A percentile compares a stretch with the other conserved stretches of the same genome.
These are phyloP conservation scores for Neurospora sp. DNA, from an alignment of 495 filamentous ascomycete genomes.

Conservation along the genomic window DNA sequence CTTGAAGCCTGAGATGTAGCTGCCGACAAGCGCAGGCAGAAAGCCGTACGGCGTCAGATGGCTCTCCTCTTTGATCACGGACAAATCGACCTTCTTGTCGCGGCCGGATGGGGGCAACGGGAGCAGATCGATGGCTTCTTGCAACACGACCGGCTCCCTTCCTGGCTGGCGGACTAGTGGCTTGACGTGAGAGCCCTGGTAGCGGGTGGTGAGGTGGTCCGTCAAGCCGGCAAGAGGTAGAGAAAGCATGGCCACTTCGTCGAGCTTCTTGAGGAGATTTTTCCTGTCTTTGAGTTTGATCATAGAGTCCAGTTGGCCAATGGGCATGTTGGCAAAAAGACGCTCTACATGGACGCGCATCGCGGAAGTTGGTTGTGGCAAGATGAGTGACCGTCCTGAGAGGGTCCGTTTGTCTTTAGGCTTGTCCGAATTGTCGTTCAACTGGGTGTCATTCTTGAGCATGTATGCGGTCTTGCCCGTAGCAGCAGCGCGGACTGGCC, in stretches of 20 bases:
- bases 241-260: conserved; percentile 25
- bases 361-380: not conserved
- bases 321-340: not conserved
- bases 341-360: not conserved
- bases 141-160: conserved; percentile 5
- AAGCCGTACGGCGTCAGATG: conserved; percentile 23
- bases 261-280: not conserved
- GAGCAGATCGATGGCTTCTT: conserved; percentile 5
- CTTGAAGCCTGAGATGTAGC: conserved; percentile 20
- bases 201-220: conserved; percentile 30
- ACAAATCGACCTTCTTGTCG: not conserved
- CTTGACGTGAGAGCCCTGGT: conserved; percentile 35
- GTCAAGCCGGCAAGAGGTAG: conserved; percentile 32
- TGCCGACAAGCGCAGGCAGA: not conserved
- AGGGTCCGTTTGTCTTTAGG: not conserved
- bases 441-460: not conserved
- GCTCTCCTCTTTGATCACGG: conserved; percentile 16
- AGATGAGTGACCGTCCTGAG: not conserved
- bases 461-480: not conserved
- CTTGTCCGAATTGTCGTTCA: not conserved
- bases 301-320: not conserved
- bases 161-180: conserved; percentile 14
- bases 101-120: conserved; percentile 1
- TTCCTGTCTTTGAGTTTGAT: not conserved
- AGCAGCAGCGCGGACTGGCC: not conserved